phyloP scores from a whole-genome alignment of 1,139 yeast species.

The Sugiyamaella japonica region DNA sequence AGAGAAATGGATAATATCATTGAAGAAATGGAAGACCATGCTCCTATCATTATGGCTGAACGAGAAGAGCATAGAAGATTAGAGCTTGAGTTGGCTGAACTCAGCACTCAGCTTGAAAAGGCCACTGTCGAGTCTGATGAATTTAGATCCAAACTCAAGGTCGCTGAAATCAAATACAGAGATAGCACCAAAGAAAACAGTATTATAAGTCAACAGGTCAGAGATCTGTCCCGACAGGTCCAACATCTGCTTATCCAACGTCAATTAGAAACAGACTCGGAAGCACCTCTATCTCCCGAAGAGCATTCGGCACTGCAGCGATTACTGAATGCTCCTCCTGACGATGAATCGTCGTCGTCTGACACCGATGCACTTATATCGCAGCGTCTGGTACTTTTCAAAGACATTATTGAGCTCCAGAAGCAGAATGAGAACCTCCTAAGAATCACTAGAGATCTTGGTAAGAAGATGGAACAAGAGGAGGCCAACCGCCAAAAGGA shows the following conservation, averaged over 20 bases:
- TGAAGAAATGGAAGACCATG: constrained; percentile 72
- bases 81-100: constrained; percentile 54
- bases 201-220: constrained; percentile 54
- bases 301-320: constrained; percentile 56
- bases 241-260: constrained; percentile 70
- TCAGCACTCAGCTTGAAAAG: constrained; percentile 50
- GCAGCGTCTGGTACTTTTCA: constrained; percentile 70
- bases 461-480: constrained; percentile 61
- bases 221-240: constrained; percentile 78
- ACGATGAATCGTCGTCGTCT: constrained; percentile 42
- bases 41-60: constrained; percentile 75
- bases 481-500: constrained; percentile 48
- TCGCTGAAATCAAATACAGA: constrained; percentile 28
- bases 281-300: constrained; percentile 55
- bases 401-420: constrained; percentile 65
- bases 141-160: constrained; percentile 37
- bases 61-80: constrained; percentile 52
- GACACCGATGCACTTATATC: constrained; percentile 75
- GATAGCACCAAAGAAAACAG: constrained; percentile 40
- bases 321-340: constrained; percentile 40
- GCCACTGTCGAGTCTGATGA: constrained; percentile 48
- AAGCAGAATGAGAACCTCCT: constrained; percentile 71
- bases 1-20: constrained; percentile 69
- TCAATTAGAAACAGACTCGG: constrained; percentile 51
- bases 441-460: constrained; percentile 65